These are phyloP conservation scores for Calophaca sinica DNA, from an alignment of 306 rosid genomes.

Conservation along the genomic window DNA sequence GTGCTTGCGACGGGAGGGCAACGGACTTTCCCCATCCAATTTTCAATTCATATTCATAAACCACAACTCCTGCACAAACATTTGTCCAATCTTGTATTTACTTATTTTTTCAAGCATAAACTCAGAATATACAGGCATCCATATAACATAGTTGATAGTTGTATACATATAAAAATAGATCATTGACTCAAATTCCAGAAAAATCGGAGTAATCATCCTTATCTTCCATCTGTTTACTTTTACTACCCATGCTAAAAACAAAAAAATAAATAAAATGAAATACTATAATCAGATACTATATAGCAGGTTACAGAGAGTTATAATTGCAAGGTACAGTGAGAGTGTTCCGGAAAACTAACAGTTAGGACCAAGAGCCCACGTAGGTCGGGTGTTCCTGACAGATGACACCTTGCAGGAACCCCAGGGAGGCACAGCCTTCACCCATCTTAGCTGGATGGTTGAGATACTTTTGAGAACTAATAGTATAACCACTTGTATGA, in stretches of 20 bases:
- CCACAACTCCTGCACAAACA: conserved; percentile 87
- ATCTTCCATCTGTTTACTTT: not conserved
- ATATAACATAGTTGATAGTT: conserved; percentile 3
- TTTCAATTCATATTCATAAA: conserved; percentile 97
- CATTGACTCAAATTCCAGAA: not conserved
- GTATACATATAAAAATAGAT: not conserved
- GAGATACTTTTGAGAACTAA: not conserved
- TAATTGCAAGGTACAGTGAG: conserved; percentile 3
- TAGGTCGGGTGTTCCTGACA: not conserved
- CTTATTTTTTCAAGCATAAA: conserved; percentile 35
- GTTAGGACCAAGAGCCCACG: not conserved
- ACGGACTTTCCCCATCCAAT: conserved; percentile 99
- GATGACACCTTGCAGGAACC: conserved; percentile 14
- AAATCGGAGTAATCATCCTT: conserved; percentile 1
- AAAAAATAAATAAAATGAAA: conserved; percentile 1
- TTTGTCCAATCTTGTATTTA: conserved; percentile 32
- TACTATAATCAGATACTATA: not conserved
- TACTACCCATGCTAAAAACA: conserved; percentile 15
- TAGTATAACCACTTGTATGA: not conserved
- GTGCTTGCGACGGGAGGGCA: conserved; percentile 96
- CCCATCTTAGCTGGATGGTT: not conserved
- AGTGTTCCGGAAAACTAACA: not conserved
- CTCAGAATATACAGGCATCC: conserved; percentile 18
- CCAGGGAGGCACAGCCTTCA: conserved; percentile 23
- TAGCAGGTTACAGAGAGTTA: conserved; percentile 2